Evolutionary conservation across 306 rosid genomes (phyloP), one percentile per base, ranked within the genome.

Genomic region (Vicia villosa): DNA sequence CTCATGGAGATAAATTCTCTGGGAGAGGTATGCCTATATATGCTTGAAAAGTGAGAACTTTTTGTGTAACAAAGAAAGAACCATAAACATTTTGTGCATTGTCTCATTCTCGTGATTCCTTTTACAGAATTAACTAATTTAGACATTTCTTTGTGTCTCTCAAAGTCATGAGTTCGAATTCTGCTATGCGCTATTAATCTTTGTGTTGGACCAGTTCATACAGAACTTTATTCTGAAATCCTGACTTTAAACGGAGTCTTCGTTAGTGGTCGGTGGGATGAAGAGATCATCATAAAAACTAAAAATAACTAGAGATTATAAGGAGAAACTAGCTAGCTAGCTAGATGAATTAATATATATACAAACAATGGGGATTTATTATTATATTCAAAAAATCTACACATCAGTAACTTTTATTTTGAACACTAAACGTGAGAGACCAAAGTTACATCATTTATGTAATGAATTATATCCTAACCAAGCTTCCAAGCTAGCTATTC

Each of bases 341-440:
- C n/a, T n/a, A n/a, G n/a, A n/a, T n/a, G 42, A 24, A 13, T 51
- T 24, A 24, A 24, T 3, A 24, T 24, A 19, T 20, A n/a, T n/a
- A n/a, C n/a, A 34, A 22, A 6, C 41, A 11, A 22, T 30, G 12
- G 16, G 4, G 13, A 49, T 34, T 46, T n/a, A 55, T 45, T 54
- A 56, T 19, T 38, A 0, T 57, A 28, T 19, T 47, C 16, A 68
- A 59, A 26, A 61, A 51, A 46, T 70, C 45, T 72, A 55, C 66
- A 82, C 77, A 73, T 68, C 37, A 63, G 21, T 50, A 57, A 50
- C 19, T 47, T n/a, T 60, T 15, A 6, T 6, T 46, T 46, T 46
- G 43, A 43, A 43, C 16, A 43, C 49, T 43, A 43, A 3, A 43
- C 49, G 5, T 43, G 36, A 57, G 50, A 28, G 28, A 24, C 28